These are phyloP conservation scores for Parathielavia hyrcaniae DNA, from an alignment of 495 filamentous ascomycete species.

Conservation along the genomic window DNA sequence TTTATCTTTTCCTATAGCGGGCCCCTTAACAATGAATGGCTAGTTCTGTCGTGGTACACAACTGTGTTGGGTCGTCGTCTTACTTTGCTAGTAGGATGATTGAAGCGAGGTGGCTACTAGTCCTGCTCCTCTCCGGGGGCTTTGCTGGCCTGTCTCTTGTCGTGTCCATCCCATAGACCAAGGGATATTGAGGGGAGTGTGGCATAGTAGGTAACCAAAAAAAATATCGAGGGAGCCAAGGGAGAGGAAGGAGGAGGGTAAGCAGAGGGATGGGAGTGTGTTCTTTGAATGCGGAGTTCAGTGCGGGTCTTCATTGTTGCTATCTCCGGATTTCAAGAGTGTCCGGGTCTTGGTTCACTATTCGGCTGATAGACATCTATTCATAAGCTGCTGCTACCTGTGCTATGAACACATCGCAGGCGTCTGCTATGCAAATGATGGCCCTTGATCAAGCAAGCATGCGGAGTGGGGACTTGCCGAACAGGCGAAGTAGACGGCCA, in stretches of 20 bases:
- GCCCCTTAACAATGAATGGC: constrained; percentile 14
- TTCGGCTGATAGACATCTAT: too few relatives aligned
- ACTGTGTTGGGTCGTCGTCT: background rate
- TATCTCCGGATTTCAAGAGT: too few relatives aligned
- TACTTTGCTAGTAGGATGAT: background rate
- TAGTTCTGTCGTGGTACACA: background rate
- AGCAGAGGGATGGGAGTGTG: background rate
- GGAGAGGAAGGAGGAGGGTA: background rate
- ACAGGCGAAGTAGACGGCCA: background rate
- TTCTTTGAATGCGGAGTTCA: background rate
- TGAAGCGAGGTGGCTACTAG: too few relatives aligned
- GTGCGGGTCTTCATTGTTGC: too few relatives aligned
- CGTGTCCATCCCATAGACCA: too few relatives aligned
- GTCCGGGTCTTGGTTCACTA: too few relatives aligned
- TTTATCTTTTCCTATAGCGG: constrained; percentile 17
- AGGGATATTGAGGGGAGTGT: background rate
- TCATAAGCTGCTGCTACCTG: too few relatives aligned
- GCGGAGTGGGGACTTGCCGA: too few relatives aligned
- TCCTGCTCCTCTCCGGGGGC: too few relatives aligned
- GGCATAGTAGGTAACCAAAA: too few relatives aligned
- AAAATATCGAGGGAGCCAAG: background rate
- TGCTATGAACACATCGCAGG: background rate
- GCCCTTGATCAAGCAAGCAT: too few relatives aligned
- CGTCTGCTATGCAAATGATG: background rate
- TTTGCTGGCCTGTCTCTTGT: too few relatives aligned